These are phyloP conservation scores for Geosmithia putterillii DNA, from an alignment of 2,329 filamentous ascomycete species.

Conservation along the genomic window DNA sequence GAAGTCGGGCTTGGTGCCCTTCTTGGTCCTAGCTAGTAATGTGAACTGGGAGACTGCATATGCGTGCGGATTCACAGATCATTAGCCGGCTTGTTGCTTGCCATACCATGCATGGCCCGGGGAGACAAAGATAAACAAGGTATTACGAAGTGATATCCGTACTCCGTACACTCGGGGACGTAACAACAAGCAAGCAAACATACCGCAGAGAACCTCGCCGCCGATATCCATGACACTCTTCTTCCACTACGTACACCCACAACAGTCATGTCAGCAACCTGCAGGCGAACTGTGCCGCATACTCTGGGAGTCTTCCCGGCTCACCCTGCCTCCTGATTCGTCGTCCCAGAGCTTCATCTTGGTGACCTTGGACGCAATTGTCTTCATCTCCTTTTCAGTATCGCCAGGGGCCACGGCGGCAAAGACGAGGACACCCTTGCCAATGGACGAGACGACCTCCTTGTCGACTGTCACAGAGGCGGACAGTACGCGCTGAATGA, in stretches of 20 bases:
- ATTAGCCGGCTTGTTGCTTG: neutral
- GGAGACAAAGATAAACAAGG: no score
- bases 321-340: constrained; percentile 54
- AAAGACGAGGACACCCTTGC: constrained; percentile 79
- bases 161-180: no score
- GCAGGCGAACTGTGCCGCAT: neutral
- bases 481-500: constrained; percentile 86
- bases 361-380: constrained; percentile 72
- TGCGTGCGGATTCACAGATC: neutral
- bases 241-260: constrained; percentile 64
- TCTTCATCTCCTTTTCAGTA: constrained; percentile 76
- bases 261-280: neutral
- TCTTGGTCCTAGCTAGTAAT: constrained; percentile 82
- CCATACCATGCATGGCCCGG: neutral
- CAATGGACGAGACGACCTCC: constrained; percentile 80
- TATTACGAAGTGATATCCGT: neutral
- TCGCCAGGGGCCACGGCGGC: constrained; percentile 86
- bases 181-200: no score
- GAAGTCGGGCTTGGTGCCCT: constrained; percentile 91
- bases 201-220: constrained; percentile 92
- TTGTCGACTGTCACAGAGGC: constrained; percentile 93
- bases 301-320: no score
- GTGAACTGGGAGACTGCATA: constrained; percentile 87
- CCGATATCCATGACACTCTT: constrained; percentile 74
- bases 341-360: constrained; percentile 91